Evolutionary conservation across 305 asterid genomes (phyloP).

Genomic region (Solanum hybrid): DNA sequence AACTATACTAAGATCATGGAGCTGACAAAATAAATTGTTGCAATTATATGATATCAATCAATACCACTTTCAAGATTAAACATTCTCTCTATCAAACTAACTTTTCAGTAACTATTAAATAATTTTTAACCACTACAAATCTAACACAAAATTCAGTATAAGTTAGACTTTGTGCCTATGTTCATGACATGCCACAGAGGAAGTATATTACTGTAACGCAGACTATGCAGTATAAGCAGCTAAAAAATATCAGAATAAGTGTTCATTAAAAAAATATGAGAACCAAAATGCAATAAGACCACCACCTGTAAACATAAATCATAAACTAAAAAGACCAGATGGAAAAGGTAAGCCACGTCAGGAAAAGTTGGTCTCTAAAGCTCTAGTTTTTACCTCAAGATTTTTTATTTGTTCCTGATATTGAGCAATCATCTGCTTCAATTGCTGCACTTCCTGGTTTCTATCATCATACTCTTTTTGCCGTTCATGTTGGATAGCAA

Average conservation of each 20-base stretch:
- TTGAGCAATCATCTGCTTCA: conserved; percentile 65
- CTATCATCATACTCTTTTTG: conserved; percentile 72
- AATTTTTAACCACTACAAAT: background rate
- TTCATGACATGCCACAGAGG: background rate
- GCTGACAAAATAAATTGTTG: background rate
- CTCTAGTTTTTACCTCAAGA: conserved; percentile 57
- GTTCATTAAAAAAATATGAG: background rate
- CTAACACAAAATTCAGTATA: background rate
- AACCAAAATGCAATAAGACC: background rate
- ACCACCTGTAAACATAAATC: background rate
- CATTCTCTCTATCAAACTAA: background rate
- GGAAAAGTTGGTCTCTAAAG: background rate
- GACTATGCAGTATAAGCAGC: background rate
- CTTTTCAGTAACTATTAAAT: background rate
- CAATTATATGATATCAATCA: background rate
- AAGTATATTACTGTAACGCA: background rate
- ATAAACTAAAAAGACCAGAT: background rate
- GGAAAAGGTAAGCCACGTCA: background rate
- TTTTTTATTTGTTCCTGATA: conserved; percentile 75
- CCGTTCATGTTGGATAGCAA: conserved; percentile 76
- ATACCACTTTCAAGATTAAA: background rate
- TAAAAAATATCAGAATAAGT: background rate
- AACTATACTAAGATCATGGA: background rate
- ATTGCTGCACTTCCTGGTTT: conserved; percentile 58
- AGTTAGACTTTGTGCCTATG: background rate